Evolutionary conservation across 257 asterid species (phyloP), one percentile per base, ranked within the genome.

Genomic region (Primulina huaijiensis): DNA sequence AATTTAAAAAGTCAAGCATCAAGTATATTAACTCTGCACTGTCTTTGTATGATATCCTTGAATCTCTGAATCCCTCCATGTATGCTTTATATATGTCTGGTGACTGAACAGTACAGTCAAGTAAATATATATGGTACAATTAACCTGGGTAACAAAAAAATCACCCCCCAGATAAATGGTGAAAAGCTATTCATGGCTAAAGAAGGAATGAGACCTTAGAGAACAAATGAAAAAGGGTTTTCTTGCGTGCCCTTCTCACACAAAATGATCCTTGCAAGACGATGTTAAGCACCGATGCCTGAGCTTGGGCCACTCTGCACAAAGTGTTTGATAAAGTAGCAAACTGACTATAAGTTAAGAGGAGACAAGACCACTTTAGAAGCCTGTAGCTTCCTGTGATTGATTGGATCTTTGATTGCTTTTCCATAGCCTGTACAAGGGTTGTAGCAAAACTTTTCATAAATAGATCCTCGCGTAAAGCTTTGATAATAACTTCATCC

Each of bases 381-480:
- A 90, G 91, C 81, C 96, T 86, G 78, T 86, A 78, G 75, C 92
- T 84, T 76, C 83, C 90, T 37, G 84, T 71, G 62, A 78, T 67
- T 30, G 96, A 80, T 70, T 83, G 92, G 80, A 80, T 85, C 78
- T 91, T 90, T 17, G 85, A 80, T 75, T 87, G 94, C 83, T 85
- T 86, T 80, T 94, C 99, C 96, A 91, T 90, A 72, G 86, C 74
- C 89, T 94, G 99, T 72, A 94, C 92, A 81, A 94, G 95, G 75
- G 84, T 76, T 69, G 95, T 95, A 46, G 97, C 99, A 84, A 91
- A 94, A 75, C 71, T 77, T 81, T 89, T 94, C 94, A 86, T 80
- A 71, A 94, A 91, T 43, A 74, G 69, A 74, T 76, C 83, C 77
- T 77, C 88, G 60, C 72, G 70, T 57, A 94, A 65, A 72, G 87